A percentile compares a stretch with the other conserved stretches of the same genome.
These are phyloP conservation scores for Candida hungchunana DNA, from an alignment of 805 yeast species.

Conservation along the genomic window DNA sequence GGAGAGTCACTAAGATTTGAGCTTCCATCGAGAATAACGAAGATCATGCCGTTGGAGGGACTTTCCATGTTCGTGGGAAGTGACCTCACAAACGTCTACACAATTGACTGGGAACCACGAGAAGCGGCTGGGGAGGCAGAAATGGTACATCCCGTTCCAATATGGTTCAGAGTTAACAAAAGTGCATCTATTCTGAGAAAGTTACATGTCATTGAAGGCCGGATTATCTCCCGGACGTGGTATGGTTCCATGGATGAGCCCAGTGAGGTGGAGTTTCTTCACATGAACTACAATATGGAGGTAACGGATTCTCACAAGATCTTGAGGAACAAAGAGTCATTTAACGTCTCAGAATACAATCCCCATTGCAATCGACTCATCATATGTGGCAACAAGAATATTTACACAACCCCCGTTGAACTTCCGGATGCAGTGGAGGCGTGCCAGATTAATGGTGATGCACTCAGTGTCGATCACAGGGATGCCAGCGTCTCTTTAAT, in stretches of 20 bases:
- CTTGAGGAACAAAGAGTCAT: constrained; percentile 4
- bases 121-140: neutral
- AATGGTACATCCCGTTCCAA: neutral
- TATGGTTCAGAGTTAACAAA: constrained; percentile 13
- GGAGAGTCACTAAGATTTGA: neutral
- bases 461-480: constrained; percentile 13
- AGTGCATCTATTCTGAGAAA: constrained; percentile 12
- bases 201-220: neutral
- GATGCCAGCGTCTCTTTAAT: constrained; percentile 5
- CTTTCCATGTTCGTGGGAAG: constrained; percentile 2
- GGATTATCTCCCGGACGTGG: constrained; percentile 17
- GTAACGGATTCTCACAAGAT: neutral
- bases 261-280: constrained; percentile 13
- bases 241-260: constrained; percentile 21
- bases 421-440: neutral
- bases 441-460: constrained; percentile 13
- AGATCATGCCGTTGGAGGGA: neutral
- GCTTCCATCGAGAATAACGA: constrained; percentile 6
- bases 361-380: neutral
- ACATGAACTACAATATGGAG: constrained; percentile 7
- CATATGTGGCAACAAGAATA: constrained; percentile 8
- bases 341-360: constrained; percentile 14
- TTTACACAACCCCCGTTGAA: neutral
- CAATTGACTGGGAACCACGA: neutral
- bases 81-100: constrained; percentile 11